phyloP scores from a whole-genome alignment of 2,329 filamentous ascomycete genomes.

The Cladosporium sp. region DNA sequence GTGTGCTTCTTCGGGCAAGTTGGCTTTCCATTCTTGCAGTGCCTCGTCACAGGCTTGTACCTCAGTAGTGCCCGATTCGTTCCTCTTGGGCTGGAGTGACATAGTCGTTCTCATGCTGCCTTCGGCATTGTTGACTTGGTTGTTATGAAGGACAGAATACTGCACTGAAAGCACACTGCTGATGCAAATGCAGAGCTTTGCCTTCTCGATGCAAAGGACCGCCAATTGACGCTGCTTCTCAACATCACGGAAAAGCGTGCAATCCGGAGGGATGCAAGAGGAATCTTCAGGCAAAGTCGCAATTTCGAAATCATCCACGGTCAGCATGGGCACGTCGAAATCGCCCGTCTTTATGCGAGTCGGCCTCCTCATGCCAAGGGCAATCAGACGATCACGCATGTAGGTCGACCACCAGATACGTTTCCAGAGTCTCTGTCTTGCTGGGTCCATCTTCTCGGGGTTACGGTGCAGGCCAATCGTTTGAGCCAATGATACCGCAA shows the following conservation, averaged over 20 bases:
- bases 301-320: constrained; percentile 78
- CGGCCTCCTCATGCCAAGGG: constrained; percentile 86
- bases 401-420: constrained; percentile 98
- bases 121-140: constrained; percentile 69
- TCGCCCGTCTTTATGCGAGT: constrained; percentile 91
- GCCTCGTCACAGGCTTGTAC: constrained; percentile 75
- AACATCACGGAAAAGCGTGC: constrained; percentile 64
- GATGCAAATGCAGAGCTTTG: constrained; percentile 82
- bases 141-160: constrained; percentile 84
- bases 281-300: constrained; percentile 58
- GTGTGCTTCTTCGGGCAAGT: constrained; percentile 65
- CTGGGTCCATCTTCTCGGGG: constrained; percentile 67
- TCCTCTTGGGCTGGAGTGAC: constrained; percentile 88
- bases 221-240: constrained; percentile 74
- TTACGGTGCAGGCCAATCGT: constrained; percentile 91
- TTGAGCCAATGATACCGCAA: constrained; percentile 86
- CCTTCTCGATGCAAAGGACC: constrained; percentile 85
- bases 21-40: constrained; percentile 70
- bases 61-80: constrained; percentile 72
- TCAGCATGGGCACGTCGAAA: constrained; percentile 88
- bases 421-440: constrained; percentile 82
- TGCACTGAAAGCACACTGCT: constrained; percentile 85
- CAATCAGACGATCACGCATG: constrained; percentile 88
- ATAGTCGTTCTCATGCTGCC: constrained; percentile 65
- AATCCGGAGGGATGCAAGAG: constrained; percentile 63